Conservation (phyloP, 768 basidiomycete species). For the Phanerochaete sordida region DNA sequence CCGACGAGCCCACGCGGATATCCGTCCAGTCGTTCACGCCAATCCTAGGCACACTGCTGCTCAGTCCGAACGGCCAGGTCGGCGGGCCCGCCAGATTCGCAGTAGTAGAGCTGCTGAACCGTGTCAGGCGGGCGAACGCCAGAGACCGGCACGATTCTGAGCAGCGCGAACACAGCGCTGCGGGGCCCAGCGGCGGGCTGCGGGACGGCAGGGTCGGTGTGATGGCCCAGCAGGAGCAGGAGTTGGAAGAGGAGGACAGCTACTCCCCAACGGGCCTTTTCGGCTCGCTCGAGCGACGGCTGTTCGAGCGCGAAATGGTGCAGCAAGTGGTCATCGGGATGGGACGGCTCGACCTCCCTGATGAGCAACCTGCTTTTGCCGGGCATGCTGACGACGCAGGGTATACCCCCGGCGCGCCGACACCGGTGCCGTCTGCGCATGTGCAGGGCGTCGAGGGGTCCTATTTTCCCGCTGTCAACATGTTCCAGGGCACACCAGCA, state of each 20-base stretch:
- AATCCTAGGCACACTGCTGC: conserved; percentile 82
- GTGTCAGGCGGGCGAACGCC: conserved; percentile 62
- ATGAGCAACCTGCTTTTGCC: conserved; percentile 11
- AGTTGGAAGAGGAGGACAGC: conserved; percentile 28
- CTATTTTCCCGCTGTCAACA: conserved; percentile 12
- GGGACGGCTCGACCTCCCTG: conserved; percentile 55
- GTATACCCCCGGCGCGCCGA: conserved; percentile 14
- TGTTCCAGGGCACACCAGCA: neutral
- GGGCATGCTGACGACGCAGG: conserved; percentile 2
- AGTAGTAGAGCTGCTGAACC: conserved; percentile 72
- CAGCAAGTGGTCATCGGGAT: conserved; percentile 89
- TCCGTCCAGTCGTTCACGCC: conserved; percentile 88
- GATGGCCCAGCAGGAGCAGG: neutral
- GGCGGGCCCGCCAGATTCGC: conserved; percentile 70
- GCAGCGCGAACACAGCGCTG: neutral
- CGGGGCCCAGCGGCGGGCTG: neutral
- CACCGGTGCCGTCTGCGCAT: neutral
- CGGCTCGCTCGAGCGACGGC: conserved; percentile 47
- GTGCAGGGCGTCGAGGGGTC: neutral
- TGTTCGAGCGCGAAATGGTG: conserved; percentile 80
- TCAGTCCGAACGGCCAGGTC: conserved; percentile 73
- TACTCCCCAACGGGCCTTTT: conserved; percentile 42
- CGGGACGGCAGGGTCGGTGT: neutral
- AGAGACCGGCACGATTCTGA: conserved; percentile 13
- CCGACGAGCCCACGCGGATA: conserved; percentile 39